Base-by-base conservation (phyloP, 2,329 filamentous ascomycete genomes). In the Colletotrichum tropicicola region DNA sequence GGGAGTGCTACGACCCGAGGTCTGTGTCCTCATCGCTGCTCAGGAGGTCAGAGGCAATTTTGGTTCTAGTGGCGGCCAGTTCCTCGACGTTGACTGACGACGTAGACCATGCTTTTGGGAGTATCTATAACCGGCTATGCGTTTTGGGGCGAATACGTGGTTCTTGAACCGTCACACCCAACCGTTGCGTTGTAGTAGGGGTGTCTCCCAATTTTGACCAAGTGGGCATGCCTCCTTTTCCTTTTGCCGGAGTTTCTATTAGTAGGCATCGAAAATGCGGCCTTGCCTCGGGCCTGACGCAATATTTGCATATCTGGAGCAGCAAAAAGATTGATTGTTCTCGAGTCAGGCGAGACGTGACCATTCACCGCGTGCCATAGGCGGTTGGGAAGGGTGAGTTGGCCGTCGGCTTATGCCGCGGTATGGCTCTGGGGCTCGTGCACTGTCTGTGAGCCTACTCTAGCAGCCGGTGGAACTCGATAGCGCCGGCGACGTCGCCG, bases 291-390 rank as follows among this genome's bases (percentile, higher is more conserved):
- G 52, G 27, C 39, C 37, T 55, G 52, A 35, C 39, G 52, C 52
- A 55, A 21, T 47, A 32, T 32, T 41, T 45, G 45, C 59, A 47
- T 52, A 52, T 59, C 44, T 63, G 25, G 45, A 39, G 25, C 45
- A 19, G 45, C 41, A 37, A 30, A n/a, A 47, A 45, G 21, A 45
- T 51, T 30, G 25, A 63, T 63, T 23, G 25, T 15, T 19, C 27
- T 53, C 58, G 54, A 63, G 60, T 59, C 54, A 63, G 39, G 41
- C 32, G 27, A 60, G 41, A 43, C 25, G 13, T 9, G 32, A 15
- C 17, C 43, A 48, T 27, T 44, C 15, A 21, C n/a, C 9, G 27
- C 21, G 17, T 17, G 17, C 23, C 10, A 12, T 35, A 27, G 23
- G 12, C 32, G 13, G 37, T 23, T 37, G 35, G 44, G 35, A 59